These are phyloP conservation scores for Trichoderma sp. DNA, from an alignment of 2,329 filamentous ascomycete genomes.

Conservation along the genomic window DNA sequence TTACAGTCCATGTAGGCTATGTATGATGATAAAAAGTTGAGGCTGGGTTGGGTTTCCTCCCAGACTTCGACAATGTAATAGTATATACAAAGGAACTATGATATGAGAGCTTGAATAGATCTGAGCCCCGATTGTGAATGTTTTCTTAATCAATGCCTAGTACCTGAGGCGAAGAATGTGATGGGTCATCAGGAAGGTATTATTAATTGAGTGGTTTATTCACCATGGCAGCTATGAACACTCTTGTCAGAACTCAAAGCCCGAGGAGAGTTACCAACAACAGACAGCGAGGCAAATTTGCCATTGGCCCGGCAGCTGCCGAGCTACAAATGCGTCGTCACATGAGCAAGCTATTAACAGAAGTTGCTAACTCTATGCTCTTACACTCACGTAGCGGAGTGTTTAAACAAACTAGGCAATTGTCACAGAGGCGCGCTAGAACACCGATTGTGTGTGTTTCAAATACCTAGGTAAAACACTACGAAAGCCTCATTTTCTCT, in stretches of 20 bases:
- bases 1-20: conserved; percentile 11
- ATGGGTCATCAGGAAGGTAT: neutral
- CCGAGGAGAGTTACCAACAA: neutral
- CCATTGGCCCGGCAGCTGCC: neutral
- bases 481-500: neutral
- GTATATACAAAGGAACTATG: conserved; percentile 15
- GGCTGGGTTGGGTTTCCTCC: neutral
- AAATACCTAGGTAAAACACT: neutral
- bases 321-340: neutral
- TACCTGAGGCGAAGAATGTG: neutral
- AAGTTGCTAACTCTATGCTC: neutral
- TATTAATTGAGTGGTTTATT: neutral
- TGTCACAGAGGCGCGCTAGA: neutral
- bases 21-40: conserved; percentile 16
- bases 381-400: neutral
- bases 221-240: neutral
- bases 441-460: neutral
- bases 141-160: neutral
- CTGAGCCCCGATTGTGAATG: neutral
- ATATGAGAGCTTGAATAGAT: neutral
- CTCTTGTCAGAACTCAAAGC: neutral
- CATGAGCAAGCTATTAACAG: neutral
- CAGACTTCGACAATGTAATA: conserved; percentile 14
- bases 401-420: neutral
- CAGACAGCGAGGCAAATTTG: neutral